These are phyloP conservation scores for Lactuca sativa DNA, from an alignment of 129 eudicot species.

Conservation along the genomic window DNA sequence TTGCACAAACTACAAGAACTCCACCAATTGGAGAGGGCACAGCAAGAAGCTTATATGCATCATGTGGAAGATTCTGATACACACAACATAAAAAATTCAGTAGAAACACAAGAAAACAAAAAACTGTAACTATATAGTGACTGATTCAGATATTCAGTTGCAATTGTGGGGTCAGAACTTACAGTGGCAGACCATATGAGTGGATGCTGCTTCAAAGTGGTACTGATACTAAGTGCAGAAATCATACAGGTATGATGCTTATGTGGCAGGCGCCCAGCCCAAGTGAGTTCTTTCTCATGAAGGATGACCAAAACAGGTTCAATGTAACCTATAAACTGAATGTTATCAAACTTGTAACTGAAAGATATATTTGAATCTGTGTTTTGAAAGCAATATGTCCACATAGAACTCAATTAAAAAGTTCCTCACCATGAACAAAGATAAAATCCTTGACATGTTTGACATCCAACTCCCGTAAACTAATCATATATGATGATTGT, in stretches of 20 bases:
- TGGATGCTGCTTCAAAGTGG: slow-evolving; percentile 92
- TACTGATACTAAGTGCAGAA: slow-evolving; percentile 90
- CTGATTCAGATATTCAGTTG: not conserved
- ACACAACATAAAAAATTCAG: slow-evolving; percentile 14
- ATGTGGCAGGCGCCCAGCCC: slow-evolving; percentile 97
- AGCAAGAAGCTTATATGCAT: slow-evolving; percentile 97
- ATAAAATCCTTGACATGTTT: slow-evolving; percentile 90
- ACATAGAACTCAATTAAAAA: not conserved
- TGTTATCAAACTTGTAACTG: slow-evolving; percentile 19
- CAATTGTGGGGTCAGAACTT: slow-evolving; percentile 31
- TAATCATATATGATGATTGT: slow-evolving; percentile 77
- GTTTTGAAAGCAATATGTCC: not conserved
- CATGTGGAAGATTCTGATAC: slow-evolving; percentile 88
- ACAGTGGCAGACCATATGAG: slow-evolving; percentile 96
- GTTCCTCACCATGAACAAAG: slow-evolving; percentile 78
- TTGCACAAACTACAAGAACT: slow-evolving; percentile 79
- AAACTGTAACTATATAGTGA: not conserved
- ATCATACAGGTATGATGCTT: slow-evolving; percentile 90
- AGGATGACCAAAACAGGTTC: slow-evolving; percentile 96
- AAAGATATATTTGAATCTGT: too few species aligned
- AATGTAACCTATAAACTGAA: slow-evolving; percentile 64
- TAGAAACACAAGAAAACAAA: not conserved
- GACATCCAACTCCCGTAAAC: slow-evolving; percentile 75
- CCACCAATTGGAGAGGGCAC: slow-evolving; percentile 99
- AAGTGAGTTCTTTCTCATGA: slow-evolving; percentile 92